A percentile compares a stretch with the other conserved stretches of the same genome.
Conservation (phyloP, 116 monocot genomes). For the Posidonia oceanica region DNA sequence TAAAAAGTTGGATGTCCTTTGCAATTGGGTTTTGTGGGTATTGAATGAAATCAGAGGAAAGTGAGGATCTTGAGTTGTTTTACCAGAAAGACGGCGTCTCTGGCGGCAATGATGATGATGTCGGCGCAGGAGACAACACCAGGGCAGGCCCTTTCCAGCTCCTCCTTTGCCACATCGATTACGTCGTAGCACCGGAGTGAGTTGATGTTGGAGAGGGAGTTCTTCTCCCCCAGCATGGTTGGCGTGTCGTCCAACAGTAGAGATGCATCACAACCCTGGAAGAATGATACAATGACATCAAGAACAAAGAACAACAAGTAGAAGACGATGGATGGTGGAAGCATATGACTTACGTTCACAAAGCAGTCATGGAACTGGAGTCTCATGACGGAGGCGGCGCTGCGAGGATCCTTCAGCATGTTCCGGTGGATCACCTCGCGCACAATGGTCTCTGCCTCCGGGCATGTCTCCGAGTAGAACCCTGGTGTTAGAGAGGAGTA, state of each 20-base stretch:
- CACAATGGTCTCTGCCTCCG: conserved; percentile 45
- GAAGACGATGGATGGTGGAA: background rate
- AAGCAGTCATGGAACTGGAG: conserved; percentile 95
- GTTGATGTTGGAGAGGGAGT: conserved; percentile 60
- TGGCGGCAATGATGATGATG: conserved; percentile 73
- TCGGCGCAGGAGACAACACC: conserved; percentile 91
- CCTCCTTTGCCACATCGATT: conserved; percentile 68
- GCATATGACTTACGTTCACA: conserved; percentile 32
- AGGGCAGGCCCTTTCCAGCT: conserved; percentile 48
- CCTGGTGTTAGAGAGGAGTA: conserved; percentile 15
- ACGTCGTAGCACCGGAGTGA: conserved; percentile 70
- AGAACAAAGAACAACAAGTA: background rate
- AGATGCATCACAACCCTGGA: conserved; percentile 78
- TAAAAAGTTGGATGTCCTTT: background rate
- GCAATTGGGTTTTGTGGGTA: no score
- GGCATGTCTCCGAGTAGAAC: conserved; percentile 61
- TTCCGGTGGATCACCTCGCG: conserved; percentile 30
- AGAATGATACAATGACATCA: no score
- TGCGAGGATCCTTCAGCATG: conserved; percentile 46
- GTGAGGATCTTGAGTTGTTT: background rate
- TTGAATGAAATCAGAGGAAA: no score
- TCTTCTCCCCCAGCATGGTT: conserved; percentile 68
- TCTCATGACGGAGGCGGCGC: conserved; percentile 73
- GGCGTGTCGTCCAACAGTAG: conserved; percentile 62
- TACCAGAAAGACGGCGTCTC: conserved; percentile 80